Evolutionary conservation across 1,139 yeast genomes (phyloP).

Genomic region (Kodamaea fungicola): DNA sequence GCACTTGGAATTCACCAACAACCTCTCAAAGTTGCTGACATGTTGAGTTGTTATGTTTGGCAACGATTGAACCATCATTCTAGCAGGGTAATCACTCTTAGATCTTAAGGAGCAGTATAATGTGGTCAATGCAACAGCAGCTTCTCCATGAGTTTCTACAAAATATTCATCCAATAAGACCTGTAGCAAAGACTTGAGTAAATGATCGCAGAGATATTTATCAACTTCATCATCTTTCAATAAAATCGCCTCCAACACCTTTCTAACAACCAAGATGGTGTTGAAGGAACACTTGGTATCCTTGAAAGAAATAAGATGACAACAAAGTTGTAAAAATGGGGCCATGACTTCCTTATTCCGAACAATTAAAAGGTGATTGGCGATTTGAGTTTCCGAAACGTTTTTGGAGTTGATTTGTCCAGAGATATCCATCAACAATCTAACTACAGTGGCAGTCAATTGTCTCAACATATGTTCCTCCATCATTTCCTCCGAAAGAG

Average conservation of each 20-base stretch:
- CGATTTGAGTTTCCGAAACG: conserved; percentile 56
- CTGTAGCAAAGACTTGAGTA: conserved; percentile 44
- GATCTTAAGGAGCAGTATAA: conserved; percentile 71
- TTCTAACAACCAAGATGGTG: conserved; percentile 75
- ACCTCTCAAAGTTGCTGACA: conserved; percentile 54
- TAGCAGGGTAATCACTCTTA: conserved; percentile 55
- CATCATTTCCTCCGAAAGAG: conserved; percentile 96
- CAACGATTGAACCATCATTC: conserved; percentile 42
- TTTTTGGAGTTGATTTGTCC: conserved; percentile 61
- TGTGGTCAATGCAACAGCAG: conserved; percentile 80
- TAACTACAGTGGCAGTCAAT: conserved; percentile 87
- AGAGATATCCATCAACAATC: conserved; percentile 82
- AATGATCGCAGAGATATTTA: conserved; percentile 61
- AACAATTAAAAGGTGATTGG: conserved; percentile 62
- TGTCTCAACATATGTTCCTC: conserved; percentile 93
- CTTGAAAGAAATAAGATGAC: conserved; percentile 74
- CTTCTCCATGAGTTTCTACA: conserved; percentile 86
- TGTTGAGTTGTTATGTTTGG: conserved; percentile 44
- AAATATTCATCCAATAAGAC: conserved; percentile 75
- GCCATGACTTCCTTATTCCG: conserved; percentile 67
- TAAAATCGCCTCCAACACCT: conserved; percentile 61
- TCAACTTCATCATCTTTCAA: conserved; percentile 76
- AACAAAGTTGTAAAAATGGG: conserved; percentile 71
- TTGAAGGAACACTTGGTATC: conserved; percentile 93
- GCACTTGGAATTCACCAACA: conserved; percentile 57